Conservation (phyloP, 228 moss, liverwort and hornwort species). For the Sphagnum fallax region DNA sequence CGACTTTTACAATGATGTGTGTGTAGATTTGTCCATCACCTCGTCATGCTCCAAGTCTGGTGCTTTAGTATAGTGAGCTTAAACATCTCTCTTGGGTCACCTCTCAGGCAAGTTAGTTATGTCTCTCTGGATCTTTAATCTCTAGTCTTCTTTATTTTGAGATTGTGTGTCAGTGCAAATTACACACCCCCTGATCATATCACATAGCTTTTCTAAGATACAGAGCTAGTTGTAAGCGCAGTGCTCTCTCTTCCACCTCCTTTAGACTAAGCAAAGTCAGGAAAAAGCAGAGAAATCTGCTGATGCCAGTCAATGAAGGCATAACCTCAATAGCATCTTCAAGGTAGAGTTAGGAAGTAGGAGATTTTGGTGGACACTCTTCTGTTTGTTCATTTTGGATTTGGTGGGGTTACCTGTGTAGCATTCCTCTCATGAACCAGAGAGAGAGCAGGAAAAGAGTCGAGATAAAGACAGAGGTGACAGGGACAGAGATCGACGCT, state of each 20-base stretch:
- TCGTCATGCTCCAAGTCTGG: conserved; percentile 46
- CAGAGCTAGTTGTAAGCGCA: too few relatives aligned
- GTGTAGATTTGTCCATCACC: conserved; percentile 73
- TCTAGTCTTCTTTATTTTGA: conserved; percentile 25
- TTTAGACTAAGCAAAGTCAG: too few relatives aligned
- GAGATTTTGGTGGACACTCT: background rate
- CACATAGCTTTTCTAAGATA: conserved; percentile 19
- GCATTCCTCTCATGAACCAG: conserved; percentile 85
- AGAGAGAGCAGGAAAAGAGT: conserved; percentile 82
- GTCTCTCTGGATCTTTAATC: conserved; percentile 22
- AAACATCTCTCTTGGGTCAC: conserved; percentile 28
- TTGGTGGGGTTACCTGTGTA: conserved; percentile 42
- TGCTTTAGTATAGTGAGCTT: conserved; percentile 42
- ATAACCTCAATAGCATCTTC: too few relatives aligned
- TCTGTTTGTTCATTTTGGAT: conserved; percentile 2
- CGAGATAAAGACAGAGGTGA: conserved; percentile 77
- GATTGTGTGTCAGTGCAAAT: conserved; percentile 17
- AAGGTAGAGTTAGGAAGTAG: too few relatives aligned
- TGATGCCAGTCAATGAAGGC: too few relatives aligned
- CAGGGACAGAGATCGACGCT: conserved; percentile 72
- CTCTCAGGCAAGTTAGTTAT: conserved; percentile 15
- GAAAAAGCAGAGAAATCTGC: too few relatives aligned
- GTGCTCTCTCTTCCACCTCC: too few relatives aligned
- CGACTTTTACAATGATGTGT: conserved; percentile 55
- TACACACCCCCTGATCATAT: conserved; percentile 30